Evolutionary conservation across 2,329 filamentous ascomycete species (phyloP), one percentile per base, ranked within the genome.

Genomic region (Falciphora oryzae): DNA sequence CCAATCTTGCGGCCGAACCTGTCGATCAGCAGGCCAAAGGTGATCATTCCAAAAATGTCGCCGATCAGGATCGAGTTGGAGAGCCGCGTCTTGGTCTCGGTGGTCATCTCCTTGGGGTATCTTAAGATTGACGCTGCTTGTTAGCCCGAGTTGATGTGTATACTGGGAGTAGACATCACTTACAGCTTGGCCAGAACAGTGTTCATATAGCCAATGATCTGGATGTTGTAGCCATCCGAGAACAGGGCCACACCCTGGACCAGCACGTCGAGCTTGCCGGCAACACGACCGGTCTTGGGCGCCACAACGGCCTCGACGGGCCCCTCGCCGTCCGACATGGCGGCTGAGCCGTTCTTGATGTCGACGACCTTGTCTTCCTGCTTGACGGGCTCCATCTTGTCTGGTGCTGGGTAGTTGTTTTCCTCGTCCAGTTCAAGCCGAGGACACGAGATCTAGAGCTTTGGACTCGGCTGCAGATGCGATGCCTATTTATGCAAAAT

Each of bases 51-150:
- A 62, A 85, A 85, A 64, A 85, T 83, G 72, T 83, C 80, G 60
- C 84, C 84, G 62, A 85, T 79, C 6, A 85, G 75, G 66, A 81
- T 83, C 2, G 83, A 79, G 68, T 86, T 85, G 57, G 80, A 82
- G 4, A 86, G 78, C 7, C 83, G 76, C 3, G 79, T 76, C 69
- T 81, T 81, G 69, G 83, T 80, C 14, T 74, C 69, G 14, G 71
- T 73, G 27, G 79, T 80, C 29, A 80, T 67, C 10, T 71, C 73
- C 5, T 81, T 74, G 2, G 79, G 77, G 68, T 81, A 81, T 13
- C 29, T 63, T 44, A 18, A 14, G 5, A 1, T 13, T 6, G 5
- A 18, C 14, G 3, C 18, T 4, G 14, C 38, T 44, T 44, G 38
- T 44, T 44, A 44, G 16, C 16, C 38, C 18, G 6, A 2, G 11